Base-by-base conservation (phyloP, 768 basidiomycete genomes). In the Phaffia tasmanica region DNA sequence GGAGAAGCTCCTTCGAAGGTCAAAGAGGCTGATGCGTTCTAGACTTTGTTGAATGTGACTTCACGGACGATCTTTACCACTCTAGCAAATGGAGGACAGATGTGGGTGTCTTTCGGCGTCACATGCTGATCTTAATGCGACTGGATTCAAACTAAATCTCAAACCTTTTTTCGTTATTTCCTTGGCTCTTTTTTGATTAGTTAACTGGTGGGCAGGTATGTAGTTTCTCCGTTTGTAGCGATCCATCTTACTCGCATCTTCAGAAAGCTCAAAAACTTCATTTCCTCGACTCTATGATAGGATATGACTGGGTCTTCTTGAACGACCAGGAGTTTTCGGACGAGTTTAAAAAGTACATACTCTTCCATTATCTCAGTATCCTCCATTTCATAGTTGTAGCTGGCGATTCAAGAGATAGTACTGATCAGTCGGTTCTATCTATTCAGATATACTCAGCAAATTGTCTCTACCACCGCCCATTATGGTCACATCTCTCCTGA, bases 21-120 rank as follows among this genome's bases (percentile, higher is more conserved):
- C 35, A 42, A 5, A 42, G 35, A 42, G 6, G 11, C 6, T 42
- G 11, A 42, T 42, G 35, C 11, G 35, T 5, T 42, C 11, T 42
- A 5, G n/a, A n/a, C 11, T 42, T 42, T 42, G 4, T 42, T 11
- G 11, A 42, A 42, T 42, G 35, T 42, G 6, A 42, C 35, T 62
- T 42, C 6, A 47, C 46, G 21, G 60, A 42, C 16, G 58, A 60
- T 25, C 7, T 46, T 14, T 4, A 11, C 3, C n/a, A 7, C 21
- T 32, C 35, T 49, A 61, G 59, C 59, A 61, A 61, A 61, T 61
- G 59, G 59, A 61, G 47, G 59, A 61, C 47, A 46, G 59, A 35
- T 61, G 59, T 61, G 46, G 15, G 59, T 59, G 2, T 21, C 57
- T 8, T 32, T 46, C 16, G 32, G 19, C 2, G 27, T 47, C 15